These are phyloP conservation scores for Meyerozyma sp. DNA, from an alignment of 1,139 yeast species.

Conservation along the genomic window DNA sequence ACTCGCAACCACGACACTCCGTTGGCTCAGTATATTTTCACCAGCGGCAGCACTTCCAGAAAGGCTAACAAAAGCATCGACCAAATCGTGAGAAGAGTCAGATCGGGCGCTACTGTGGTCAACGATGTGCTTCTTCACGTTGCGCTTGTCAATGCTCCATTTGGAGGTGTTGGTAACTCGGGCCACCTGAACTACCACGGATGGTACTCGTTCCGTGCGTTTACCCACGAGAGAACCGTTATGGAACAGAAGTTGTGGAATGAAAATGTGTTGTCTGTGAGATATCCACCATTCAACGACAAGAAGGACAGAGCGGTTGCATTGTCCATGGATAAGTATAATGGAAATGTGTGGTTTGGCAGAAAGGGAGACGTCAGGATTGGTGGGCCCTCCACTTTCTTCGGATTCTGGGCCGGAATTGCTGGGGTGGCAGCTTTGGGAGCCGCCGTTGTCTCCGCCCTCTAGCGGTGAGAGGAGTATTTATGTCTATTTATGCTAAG, in stretches of 20 bases:
- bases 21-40: constrained; percentile 73
- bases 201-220: constrained; percentile 59
- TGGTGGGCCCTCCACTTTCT: constrained; percentile 31
- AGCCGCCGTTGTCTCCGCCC: not conserved
- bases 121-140: constrained; percentile 76
- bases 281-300: constrained; percentile 64
- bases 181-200: constrained; percentile 88
- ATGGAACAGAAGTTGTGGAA: constrained; percentile 65
- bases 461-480: not conserved
- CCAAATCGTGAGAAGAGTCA: constrained; percentile 44
- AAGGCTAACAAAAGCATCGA: constrained; percentile 44
- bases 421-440: constrained; percentile 25
- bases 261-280: constrained; percentile 50
- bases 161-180: constrained; percentile 87
- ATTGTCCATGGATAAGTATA: constrained; percentile 21
- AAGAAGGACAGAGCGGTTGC: constrained; percentile 26
- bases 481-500: not conserved
- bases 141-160: constrained; percentile 69
- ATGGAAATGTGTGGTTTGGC: constrained; percentile 32
- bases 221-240: constrained; percentile 71
- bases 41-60: constrained; percentile 35
- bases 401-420: constrained; percentile 28
- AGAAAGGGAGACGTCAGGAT: constrained; percentile 30
- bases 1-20: constrained; percentile 71
- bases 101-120: constrained; percentile 71